Evolutionary conservation across 192 early-diverging fungal genomes (phyloP).

Genomic region (Linnemannia elongata): DNA sequence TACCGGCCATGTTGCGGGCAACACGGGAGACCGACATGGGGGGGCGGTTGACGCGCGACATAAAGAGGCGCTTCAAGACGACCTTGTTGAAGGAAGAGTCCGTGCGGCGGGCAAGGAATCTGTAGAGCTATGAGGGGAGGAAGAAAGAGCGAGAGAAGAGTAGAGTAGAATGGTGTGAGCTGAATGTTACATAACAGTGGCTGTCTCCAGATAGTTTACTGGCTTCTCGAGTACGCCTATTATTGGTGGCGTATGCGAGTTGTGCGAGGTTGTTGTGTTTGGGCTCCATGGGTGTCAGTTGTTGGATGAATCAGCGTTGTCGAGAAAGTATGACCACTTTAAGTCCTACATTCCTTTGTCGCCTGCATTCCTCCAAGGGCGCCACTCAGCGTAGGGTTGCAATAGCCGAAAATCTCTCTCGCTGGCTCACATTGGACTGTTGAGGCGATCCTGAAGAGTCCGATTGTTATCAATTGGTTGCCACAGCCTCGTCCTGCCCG

Average conservation of each 20-base stretch:
- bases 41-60: constrained; percentile 98
- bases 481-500: background rate
- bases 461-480: background rate
- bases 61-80: constrained; percentile 97
- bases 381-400: background rate
- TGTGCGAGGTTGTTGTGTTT: background rate
- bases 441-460: background rate
- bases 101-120: constrained; percentile 99
- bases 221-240: background rate
- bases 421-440: background rate
- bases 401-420: background rate
- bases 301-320: background rate
- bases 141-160: background rate
- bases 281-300: background rate
- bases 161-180: constrained; percentile 47
- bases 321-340: background rate
- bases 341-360: background rate
- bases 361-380: background rate
- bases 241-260: background rate
- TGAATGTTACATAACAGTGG: constrained; percentile 37
- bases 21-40: constrained; percentile 95
- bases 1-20: constrained; percentile 77
- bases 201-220: background rate
- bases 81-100: constrained; percentile 99
- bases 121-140: constrained; percentile 82